Evolutionary conservation across 441 rosid species (phyloP), one percentile per base, ranked within the genome.

Genomic region (Melianthus villosus): DNA sequence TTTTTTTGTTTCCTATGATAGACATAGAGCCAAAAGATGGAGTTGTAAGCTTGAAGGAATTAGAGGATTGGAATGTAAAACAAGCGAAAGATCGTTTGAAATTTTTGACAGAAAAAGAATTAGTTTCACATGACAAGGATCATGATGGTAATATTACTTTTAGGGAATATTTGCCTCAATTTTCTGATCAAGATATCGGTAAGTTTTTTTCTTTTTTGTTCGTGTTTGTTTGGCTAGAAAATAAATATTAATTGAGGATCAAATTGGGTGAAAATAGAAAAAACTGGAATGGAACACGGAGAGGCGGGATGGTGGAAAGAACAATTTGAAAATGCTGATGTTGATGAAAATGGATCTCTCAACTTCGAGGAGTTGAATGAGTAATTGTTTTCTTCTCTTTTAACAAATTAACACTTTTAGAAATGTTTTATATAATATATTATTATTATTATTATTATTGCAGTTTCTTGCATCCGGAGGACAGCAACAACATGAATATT

Each of bases 271-370:
- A 41, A 17, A 9, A 1, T 31, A 77, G 84, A 56, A 40, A 46
- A 44, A 59, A 70, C 64, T 36, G 63, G 44, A 16, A 68, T 30
- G 58, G 64, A 34, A 25, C 72, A 71, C 15, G 82, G 93, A 27
- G 71, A 78, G 34, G 86, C 73, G 20, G 93, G 93, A 22, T 77
- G 87, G 86, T 74, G 79, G 79, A 72, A 59, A 65, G 59, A 66
- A 48, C 69, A 62, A 58, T 73, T 71, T 40, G 48, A 16, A 9
- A 76, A 63, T 40, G 76, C 85, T 1, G 85, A 80, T 31, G 49
- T 47, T 36, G 81, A 79, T 40, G 30, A 23, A 0, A 68, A 57
- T 52, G 73, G 76, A 20, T 38, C 34, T 38, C 79, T 78, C 17
- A 62, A 76, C 30, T 62, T 69, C 11, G 56, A 67, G 3, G 82